Conservation (phyloP, 2,329 filamentous ascomycete species). For the Colletotrichum sp. region DNA sequence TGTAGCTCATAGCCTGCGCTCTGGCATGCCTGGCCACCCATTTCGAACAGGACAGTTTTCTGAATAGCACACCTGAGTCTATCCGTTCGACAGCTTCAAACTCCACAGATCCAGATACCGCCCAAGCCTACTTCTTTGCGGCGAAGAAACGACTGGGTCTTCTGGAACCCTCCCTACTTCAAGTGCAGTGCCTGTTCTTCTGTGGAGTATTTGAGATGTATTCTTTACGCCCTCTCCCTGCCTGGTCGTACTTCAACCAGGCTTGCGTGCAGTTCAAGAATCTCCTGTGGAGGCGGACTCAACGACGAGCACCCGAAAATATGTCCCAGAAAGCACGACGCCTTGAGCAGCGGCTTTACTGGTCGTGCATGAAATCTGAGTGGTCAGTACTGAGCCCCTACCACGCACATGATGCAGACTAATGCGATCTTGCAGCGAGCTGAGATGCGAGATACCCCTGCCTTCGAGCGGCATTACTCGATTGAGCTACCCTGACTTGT, state of each 20-base stretch:
- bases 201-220: conserved; percentile 38
- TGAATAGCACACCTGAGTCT: conserved; percentile 1
- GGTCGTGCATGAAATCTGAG: conserved; percentile 38
- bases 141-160: conserved; percentile 34
- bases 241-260: conserved; percentile 33
- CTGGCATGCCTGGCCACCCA: conserved; percentile 30
- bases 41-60: conserved; percentile 17
- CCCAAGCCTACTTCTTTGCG: conserved; percentile 29
- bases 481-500: conserved; percentile 31
- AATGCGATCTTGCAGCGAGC: not conserved
- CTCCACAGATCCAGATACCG: not conserved
- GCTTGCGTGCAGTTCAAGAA: conserved; percentile 30
- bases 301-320: not conserved
- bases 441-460: conserved; percentile 20
- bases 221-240: conserved; percentile 31
- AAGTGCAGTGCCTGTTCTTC: conserved; percentile 34
- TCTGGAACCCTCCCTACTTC: conserved; percentile 29
- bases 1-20: conserved; percentile 34
- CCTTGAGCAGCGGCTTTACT: conserved; percentile 33
- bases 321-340: conserved; percentile 7
- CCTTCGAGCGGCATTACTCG: conserved; percentile 18
- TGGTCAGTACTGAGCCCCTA: conserved; percentile 20
- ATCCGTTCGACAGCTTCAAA: not conserved
- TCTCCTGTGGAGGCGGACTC: conserved; percentile 12
- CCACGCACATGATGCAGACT: not conserved